A percentile compares a stretch with the other conserved stretches of the same genome.
phyloP scores from a whole-genome alignment of 768 basidiomycete genomes.

The Boletus rubroflammeus region DNA sequence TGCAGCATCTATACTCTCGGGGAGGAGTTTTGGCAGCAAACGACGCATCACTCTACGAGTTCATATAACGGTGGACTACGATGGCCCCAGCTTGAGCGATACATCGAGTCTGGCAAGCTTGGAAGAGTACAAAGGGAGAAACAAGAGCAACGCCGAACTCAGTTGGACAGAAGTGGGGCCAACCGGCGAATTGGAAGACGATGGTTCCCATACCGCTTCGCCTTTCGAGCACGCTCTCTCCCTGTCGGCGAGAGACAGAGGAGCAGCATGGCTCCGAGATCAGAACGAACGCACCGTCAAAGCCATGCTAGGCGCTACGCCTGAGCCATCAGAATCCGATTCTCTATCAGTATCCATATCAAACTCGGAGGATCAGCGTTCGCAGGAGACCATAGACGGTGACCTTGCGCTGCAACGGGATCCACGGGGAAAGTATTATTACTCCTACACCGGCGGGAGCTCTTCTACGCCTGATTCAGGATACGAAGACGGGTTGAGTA shows the following conservation, averaged over 20 bases:
- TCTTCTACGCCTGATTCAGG: constrained; percentile 52
- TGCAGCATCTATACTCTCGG: constrained; percentile 68
- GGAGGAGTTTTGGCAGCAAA: constrained; percentile 55
- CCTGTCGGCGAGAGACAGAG: constrained; percentile 56
- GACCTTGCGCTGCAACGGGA: constrained; percentile 67
- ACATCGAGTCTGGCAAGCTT: constrained; percentile 77
- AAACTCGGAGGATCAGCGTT: constrained; percentile 26
- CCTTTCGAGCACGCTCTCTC: constrained; percentile 40
- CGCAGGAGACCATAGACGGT: constrained; percentile 47
- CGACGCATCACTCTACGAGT: constrained; percentile 80
- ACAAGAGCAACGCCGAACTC: constrained; percentile 48
- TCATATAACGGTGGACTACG: constrained; percentile 80
- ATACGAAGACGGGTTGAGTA: constrained; percentile 47
- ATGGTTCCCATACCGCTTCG: constrained; percentile 38
- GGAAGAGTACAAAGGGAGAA: constrained; percentile 64
- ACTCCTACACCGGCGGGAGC: constrained; percentile 56
- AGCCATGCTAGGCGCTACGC: constrained; percentile 53
- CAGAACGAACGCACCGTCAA: constrained; percentile 68
- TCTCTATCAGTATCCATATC: constrained; percentile 40
- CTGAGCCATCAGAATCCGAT: constrained; percentile 59
- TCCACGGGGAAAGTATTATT: constrained; percentile 70
- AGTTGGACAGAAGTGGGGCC: constrained; percentile 45
- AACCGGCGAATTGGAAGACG: constrained; percentile 55
- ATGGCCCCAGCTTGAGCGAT: constrained; percentile 88
- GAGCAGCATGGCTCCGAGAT: constrained; percentile 78